Percentiles rank a stretch among this genome's conserved stretches.
Conservation (phyloP, 345 rosid species). For the Firmiana major region DNA sequence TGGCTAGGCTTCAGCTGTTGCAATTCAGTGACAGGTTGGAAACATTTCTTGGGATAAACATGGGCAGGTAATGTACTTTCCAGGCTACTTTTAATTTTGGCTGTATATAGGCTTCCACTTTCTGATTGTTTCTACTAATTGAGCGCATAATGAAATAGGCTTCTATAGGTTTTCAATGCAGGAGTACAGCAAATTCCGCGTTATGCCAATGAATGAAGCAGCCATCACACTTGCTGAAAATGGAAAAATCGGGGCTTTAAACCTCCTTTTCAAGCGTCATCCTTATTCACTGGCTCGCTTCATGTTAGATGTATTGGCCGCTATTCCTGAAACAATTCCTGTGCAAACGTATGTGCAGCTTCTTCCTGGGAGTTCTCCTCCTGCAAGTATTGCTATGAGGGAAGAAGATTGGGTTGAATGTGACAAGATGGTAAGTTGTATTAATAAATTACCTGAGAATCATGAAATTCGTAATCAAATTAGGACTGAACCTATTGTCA, state of each 20-base stretch:
- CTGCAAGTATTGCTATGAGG: slow-evolving; percentile 59
- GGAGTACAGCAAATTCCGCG: slow-evolving; percentile 80
- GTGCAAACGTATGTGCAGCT: slow-evolving; percentile 87
- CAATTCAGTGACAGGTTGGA: slow-evolving; percentile 85
- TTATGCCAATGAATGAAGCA: slow-evolving; percentile 57
- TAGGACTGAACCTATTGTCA: slow-evolving; percentile 75
- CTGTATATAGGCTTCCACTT: neutral
- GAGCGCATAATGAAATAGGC: slow-evolving; percentile 44
- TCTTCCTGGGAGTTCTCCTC: slow-evolving; percentile 85
- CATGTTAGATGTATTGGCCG: slow-evolving; percentile 62
- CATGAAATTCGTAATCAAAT: slow-evolving; percentile 40
- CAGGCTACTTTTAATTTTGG: neutral
- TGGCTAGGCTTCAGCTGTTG: slow-evolving; percentile 78
- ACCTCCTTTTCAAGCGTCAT: slow-evolving; percentile 92
- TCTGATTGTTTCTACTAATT: slow-evolving; percentile 30
- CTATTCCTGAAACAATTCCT: slow-evolving; percentile 89
- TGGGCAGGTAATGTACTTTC: slow-evolving; percentile 79
- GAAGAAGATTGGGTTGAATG: slow-evolving; percentile 99
- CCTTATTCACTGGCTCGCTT: slow-evolving; percentile 70
- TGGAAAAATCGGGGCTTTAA: slow-evolving; percentile 92
- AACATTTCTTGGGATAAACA: slow-evolving; percentile 90
- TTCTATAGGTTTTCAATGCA: slow-evolving; percentile 78
- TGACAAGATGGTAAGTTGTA: slow-evolving; percentile 60
- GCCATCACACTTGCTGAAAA: slow-evolving; percentile 80
- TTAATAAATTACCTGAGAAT: slow-evolving; percentile 53